A percentile compares a stretch with the other conserved stretches of the same genome.
Conservation (phyloP, 306 rosid species). For the Cajanus cajan region DNA sequence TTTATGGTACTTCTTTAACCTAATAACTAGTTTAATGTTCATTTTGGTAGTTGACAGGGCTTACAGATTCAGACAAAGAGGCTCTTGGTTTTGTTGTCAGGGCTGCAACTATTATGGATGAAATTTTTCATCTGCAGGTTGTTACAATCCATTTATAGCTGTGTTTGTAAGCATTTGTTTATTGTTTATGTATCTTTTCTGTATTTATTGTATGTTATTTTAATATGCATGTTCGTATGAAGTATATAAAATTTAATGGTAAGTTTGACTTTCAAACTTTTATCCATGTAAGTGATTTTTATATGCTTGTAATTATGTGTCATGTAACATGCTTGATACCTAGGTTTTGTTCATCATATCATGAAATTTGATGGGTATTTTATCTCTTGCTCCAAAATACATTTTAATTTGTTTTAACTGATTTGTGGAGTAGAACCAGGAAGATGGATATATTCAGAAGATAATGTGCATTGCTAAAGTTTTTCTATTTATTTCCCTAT, state of each 20-base stretch:
- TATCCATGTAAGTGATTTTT: slow-evolving; percentile 16
- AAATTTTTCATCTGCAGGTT: slow-evolving; percentile 82
- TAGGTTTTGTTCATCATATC: neutral
- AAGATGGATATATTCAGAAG: slow-evolving; percentile 11
- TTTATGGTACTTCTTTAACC: neutral
- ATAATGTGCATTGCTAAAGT: slow-evolving; percentile 29
- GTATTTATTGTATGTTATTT: slow-evolving; percentile 4
- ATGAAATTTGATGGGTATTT: slow-evolving; percentile 24
- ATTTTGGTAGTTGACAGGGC: slow-evolving; percentile 67
- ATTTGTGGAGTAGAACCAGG: slow-evolving; percentile 9
- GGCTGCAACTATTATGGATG: slow-evolving; percentile 83
- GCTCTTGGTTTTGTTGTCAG: slow-evolving; percentile 64
- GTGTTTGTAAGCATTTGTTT: neutral
- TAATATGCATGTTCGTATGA: neutral
- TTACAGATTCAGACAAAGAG: slow-evolving; percentile 67
- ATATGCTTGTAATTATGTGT: slow-evolving; percentile 22
- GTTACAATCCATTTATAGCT: slow-evolving; percentile 9
- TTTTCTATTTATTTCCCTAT: slow-evolving; percentile 20
- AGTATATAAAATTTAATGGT: slow-evolving; percentile 5
- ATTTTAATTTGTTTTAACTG: neutral
- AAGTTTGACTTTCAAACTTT: slow-evolving; percentile 11
- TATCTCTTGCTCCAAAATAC: slow-evolving; percentile 8
- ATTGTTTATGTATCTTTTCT: slow-evolving; percentile 7
- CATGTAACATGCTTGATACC: slow-evolving; percentile 14
- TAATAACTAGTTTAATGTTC: neutral